phyloP scores from a whole-genome alignment of 768 basidiomycete genomes.

The Termitomyces sp. region DNA sequence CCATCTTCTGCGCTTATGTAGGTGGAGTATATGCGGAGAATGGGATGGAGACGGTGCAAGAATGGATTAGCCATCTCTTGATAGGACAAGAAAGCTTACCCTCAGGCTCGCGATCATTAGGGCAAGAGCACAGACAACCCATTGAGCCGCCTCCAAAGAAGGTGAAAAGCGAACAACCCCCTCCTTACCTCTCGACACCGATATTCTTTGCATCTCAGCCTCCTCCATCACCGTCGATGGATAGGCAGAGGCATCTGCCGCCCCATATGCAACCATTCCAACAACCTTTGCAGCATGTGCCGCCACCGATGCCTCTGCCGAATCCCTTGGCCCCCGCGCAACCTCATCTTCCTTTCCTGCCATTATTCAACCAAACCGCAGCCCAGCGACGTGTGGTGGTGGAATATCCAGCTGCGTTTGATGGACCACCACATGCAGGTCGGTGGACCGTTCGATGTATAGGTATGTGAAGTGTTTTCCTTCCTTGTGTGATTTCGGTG shows the following conservation, averaged over 20 bases:
- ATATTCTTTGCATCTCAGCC: slow-evolving; percentile 31
- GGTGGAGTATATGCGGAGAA: slow-evolving; percentile 55
- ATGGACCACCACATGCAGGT: slow-evolving; percentile 63
- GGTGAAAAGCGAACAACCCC: slow-evolving; percentile 31
- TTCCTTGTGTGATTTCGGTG: neutral
- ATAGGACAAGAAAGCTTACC: slow-evolving; percentile 8
- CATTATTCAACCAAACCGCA: slow-evolving; percentile 71
- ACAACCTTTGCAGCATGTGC: slow-evolving; percentile 10
- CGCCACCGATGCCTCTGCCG: slow-evolving; percentile 17
- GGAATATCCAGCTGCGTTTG: slow-evolving; percentile 53
- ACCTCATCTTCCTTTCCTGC: slow-evolving; percentile 57
- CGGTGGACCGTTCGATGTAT: slow-evolving; percentile 63
- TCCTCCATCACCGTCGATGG: slow-evolving; percentile 18
- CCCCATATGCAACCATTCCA: slow-evolving; percentile 14
- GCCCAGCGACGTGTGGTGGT: slow-evolving; percentile 57
- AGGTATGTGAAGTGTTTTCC: slow-evolving; percentile 38
- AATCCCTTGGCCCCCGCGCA: slow-evolving; percentile 65
- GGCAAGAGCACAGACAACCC: slow-evolving; percentile 6
- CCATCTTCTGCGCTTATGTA: slow-evolving; percentile 61
- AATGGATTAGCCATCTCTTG: slow-evolving; percentile 49
- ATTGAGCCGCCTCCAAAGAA: slow-evolving; percentile 33
- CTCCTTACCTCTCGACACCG: slow-evolving; percentile 17
- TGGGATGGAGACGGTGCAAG: slow-evolving; percentile 44
- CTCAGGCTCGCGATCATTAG: slow-evolving; percentile 6
- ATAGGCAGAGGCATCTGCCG: slow-evolving; percentile 11